Conservation (phyloP, 1,284 basidiomycete genomes). For the Ganoderma resinaceum region DNA sequence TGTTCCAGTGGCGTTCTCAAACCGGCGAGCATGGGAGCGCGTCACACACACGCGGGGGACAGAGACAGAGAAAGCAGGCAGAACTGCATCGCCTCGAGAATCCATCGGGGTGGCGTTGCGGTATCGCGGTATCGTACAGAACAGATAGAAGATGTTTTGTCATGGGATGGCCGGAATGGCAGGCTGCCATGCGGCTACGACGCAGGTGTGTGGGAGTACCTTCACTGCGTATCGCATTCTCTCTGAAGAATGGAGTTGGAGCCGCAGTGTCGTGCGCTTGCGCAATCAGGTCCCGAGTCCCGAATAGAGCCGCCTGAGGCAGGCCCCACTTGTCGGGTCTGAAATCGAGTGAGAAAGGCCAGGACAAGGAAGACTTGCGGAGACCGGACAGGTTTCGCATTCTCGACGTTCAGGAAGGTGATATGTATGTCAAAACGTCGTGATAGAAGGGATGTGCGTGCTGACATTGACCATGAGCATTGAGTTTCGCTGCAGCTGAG, state of each 20-base stretch:
- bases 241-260: constrained; percentile 4
- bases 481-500: background rate
- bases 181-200: constrained; percentile 24
- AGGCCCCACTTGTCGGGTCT: background rate
- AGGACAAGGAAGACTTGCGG: background rate
- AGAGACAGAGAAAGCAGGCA: constrained; percentile 9
- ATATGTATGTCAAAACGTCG: background rate
- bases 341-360: background rate
- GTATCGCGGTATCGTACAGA: constrained; percentile 2
- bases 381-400: background rate
- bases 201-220: constrained; percentile 5
- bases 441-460: background rate
- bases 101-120: constrained; percentile 7
- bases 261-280: background rate
- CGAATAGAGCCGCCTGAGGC: background rate
- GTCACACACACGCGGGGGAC: constrained; percentile 5
- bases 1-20: background rate
- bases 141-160: background rate
- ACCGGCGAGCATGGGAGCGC: constrained; percentile 19
- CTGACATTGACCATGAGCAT: background rate
- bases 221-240: constrained; percentile 2
- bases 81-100: constrained; percentile 14
- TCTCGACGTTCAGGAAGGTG: background rate
- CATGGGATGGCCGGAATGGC: constrained; percentile 2
- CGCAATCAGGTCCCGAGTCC: background rate